Evolutionary conservation across 73 alveolate species (phyloP).

Genomic region (Paramecium biaurelia): DNA sequence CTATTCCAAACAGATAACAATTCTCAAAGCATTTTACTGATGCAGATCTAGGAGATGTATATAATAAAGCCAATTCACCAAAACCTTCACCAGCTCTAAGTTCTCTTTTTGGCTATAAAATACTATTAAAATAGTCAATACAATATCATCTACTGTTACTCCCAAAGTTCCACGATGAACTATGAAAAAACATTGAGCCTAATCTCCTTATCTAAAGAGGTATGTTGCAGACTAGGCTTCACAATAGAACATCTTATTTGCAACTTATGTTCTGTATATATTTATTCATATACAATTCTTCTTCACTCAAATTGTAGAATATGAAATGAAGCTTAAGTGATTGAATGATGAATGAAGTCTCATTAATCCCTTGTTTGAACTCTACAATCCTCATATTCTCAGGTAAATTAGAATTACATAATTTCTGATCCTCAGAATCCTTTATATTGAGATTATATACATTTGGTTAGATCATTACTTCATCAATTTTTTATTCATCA

Average conservation of each 20-base stretch:
- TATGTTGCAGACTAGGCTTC: not conserved
- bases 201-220: conserved; percentile 43
- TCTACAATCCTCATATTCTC: conserved; percentile 42
- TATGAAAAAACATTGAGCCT: conserved; percentile 40
- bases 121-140: not conserved
- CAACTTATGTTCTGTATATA: conserved; percentile 11
- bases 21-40: conserved; percentile 62
- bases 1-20: conserved; percentile 78
- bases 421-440: not conserved
- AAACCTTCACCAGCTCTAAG: conserved; percentile 73
- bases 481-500: not conserved
- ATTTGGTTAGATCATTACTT: not conserved
- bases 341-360: conserved; percentile 33
- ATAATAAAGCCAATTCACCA: conserved; percentile 79
- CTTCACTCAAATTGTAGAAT: conserved; percentile 15
- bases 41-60: conserved; percentile 70
- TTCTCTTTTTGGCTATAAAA: conserved; percentile 35
- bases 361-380: conserved; percentile 17
- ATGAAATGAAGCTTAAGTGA: conserved; percentile 53
- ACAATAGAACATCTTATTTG: conserved; percentile 55
- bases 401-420: not conserved
- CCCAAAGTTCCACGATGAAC: conserved; percentile 56
- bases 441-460: not conserved
- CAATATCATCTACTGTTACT: conserved; percentile 49
- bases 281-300: not conserved